Base-by-base conservation (phyloP, 1,284 basidiomycete genomes). In the Phylloboletellus chloephorus region DNA sequence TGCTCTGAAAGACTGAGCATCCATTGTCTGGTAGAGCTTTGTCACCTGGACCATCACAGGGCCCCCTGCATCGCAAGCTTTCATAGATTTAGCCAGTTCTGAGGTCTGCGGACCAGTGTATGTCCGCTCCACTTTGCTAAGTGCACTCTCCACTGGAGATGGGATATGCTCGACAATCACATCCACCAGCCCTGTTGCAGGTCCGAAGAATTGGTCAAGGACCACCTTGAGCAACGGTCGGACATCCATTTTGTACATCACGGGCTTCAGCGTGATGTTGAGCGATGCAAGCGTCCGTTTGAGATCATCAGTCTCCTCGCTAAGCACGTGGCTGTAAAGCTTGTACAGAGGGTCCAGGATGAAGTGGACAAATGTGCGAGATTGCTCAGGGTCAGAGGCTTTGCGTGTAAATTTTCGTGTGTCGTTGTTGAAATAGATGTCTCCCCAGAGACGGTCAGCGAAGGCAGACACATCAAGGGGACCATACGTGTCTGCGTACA, bases 211-310 rank as follows among this genome's bases (percentile, higher is more conserved):
- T 54, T 97, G 91, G 55, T 88, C 87, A 49, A 97, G 69, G 4
- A 98, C 86, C 31, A 89, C 88, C 68, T 96, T 95, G 49, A 99
- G 72, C 44, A 99, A 67, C 3, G 96, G 95, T 40, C 94, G 74
- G 7, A 95, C 93, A 61, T 98, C 96, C 84, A 98, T 95, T 72
- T 98, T 98, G 74, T 86, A 98, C 74, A 90, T 89, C 28, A 93
- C 74, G 0, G 92, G 88, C 66, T 95, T 96, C 52, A 99, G 71
- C 35, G 79, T 75, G 56, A 99, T 98, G 4, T 82, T 81, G 25
- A 99, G 73, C 11, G 73, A 70, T 6, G 71, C 71, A n/a, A 99
- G 71, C 1, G 94, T 98, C 39, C 73, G 74, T 58, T 83, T 86
- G 34, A 99, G 74, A 26, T 75, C 73, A 8, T 88, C 88, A 0